Conservation (phyloP, 2,329 filamentous ascomycete species). For the Albifimbria verrucaria region DNA sequence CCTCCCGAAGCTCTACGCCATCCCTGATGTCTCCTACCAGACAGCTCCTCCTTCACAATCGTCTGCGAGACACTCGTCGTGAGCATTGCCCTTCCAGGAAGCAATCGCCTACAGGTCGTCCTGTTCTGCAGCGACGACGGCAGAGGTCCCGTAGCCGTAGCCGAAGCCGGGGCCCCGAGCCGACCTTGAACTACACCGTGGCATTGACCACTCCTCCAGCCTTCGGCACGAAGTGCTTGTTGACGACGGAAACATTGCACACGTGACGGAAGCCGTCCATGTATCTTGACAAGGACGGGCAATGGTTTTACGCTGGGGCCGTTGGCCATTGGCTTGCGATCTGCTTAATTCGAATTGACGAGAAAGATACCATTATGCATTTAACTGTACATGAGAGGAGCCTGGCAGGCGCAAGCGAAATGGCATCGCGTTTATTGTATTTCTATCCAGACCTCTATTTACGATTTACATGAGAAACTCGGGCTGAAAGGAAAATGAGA, state of each 20-base stretch:
- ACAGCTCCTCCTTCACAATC: constrained; percentile 37
- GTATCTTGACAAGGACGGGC: neutral
- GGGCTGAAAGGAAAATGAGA: too few relatives aligned
- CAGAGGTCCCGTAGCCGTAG: constrained; percentile 36
- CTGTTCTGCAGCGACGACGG: constrained; percentile 26
- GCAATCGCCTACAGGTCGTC: constrained; percentile 30
- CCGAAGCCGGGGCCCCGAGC: constrained; percentile 24
- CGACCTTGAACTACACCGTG: constrained; percentile 21
- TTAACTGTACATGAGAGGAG: neutral
- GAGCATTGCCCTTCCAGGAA: constrained; percentile 42
- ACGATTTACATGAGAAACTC: too few relatives aligned
- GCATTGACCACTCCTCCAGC: constrained; percentile 26
- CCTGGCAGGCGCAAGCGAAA: too few relatives aligned
- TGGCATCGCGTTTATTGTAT: too few relatives aligned
- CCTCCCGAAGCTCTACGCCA: constrained; percentile 31
- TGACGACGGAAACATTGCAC: constrained; percentile 7
- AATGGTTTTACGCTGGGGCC: too few relatives aligned
- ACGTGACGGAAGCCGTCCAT: neutral
- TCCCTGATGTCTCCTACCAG: constrained; percentile 36
- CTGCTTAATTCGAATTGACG: neutral
- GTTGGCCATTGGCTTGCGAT: too few relatives aligned
- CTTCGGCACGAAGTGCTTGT: constrained; percentile 32
- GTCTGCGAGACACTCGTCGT: constrained; percentile 37
- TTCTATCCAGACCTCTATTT: too few relatives aligned
- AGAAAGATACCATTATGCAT: neutral